Evolutionary conservation across 1,284 basidiomycete genomes (phyloP).

Genomic region (Austroboletus olivaceoglutinosus): DNA sequence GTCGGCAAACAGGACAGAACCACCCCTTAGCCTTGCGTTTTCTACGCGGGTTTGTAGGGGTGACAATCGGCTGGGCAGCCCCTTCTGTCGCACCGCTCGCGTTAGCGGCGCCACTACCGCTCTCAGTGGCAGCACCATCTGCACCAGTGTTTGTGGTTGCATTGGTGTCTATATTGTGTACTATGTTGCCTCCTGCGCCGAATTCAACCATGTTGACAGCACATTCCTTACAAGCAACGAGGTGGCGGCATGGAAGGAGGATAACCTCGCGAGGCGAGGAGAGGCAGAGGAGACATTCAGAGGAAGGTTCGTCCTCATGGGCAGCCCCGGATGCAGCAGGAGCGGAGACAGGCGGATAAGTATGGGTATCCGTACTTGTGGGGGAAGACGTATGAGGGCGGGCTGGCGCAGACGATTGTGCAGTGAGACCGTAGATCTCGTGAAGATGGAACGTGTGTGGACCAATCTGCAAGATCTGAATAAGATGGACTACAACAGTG

Average conservation of each 20-base stretch:
- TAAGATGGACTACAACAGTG: slow-evolving; percentile 7
- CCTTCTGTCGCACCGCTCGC: slow-evolving; percentile 18
- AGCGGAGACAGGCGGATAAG: slow-evolving; percentile 51
- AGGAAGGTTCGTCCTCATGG: slow-evolving; percentile 71
- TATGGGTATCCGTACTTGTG: slow-evolving; percentile 41
- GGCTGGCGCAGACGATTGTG: slow-evolving; percentile 46
- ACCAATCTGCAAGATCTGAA: slow-evolving; percentile 60
- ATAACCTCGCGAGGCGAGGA: slow-evolving; percentile 86
- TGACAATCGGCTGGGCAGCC: slow-evolving; percentile 23
- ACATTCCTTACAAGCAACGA: slow-evolving; percentile 90
- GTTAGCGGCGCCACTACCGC: slow-evolving; percentile 21
- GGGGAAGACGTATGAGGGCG: slow-evolving; percentile 42
- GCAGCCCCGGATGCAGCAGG: slow-evolving; percentile 23
- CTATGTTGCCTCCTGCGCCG: slow-evolving; percentile 83
- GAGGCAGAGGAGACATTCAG: slow-evolving; percentile 86
- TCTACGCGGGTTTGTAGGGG: slow-evolving; percentile 49
- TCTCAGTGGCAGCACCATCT: slow-evolving; percentile 14
- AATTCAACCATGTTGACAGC: slow-evolving; percentile 94
- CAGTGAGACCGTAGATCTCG: slow-evolving; percentile 85
- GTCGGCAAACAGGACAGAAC: slow-evolving; percentile 92
- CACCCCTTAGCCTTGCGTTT: slow-evolving; percentile 92
- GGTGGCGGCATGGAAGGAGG: slow-evolving; percentile 83
- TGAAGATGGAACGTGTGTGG: slow-evolving; percentile 88
- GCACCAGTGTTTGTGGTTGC: slow-evolving; percentile 1
- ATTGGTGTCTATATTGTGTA: slow-evolving; percentile 51